These are phyloP conservation scores for Dipodascus albidus DNA, from an alignment of 805 yeast genomes.

Conservation along the genomic window DNA sequence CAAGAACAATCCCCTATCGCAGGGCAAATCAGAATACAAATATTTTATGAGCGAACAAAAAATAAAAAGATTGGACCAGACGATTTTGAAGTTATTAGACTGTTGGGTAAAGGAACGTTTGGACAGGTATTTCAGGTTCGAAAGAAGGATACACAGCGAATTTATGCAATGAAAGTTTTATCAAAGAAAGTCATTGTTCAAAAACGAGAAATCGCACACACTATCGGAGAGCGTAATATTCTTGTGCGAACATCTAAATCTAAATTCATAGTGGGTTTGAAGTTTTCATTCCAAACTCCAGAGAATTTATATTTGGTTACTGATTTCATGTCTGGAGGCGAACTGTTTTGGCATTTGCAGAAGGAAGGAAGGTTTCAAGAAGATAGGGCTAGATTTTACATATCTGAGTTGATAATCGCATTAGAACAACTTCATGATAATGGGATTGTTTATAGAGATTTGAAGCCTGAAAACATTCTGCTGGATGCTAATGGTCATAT, in stretches of 20 bases:
- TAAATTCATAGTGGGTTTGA: conserved; percentile 91
- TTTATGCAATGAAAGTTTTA: conserved; percentile 95
- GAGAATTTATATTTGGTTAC: conserved; percentile 86
- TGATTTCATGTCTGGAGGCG: conserved; percentile 98
- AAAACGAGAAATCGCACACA: conserved; percentile 96
- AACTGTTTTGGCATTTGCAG: conserved; percentile 91
- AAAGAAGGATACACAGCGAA: conserved; percentile 77
- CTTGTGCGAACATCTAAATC: conserved; percentile 84
- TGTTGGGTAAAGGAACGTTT: conserved; percentile 93
- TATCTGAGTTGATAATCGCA: conserved; percentile 90
- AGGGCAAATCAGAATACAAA: neutral
- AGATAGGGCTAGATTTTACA: conserved; percentile 90
- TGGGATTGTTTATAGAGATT: conserved; percentile 91
- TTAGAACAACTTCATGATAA: conserved; percentile 90
- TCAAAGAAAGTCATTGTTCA: conserved; percentile 91
- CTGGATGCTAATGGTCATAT: conserved; percentile 96
- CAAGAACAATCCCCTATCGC: no score
- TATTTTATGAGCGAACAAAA: conserved; percentile 19
- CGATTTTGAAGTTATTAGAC: conserved; percentile 83
- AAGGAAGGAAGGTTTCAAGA: conserved; percentile 91
- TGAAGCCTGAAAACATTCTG: conserved; percentile 92
- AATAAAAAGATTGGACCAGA: conserved; percentile 55
- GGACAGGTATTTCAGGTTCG: conserved; percentile 96
- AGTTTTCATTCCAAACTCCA: conserved; percentile 94
- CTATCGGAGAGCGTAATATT: conserved; percentile 93